Conservation (phyloP, 352 stramenopile genomes). For the Phytophthora fragariae region DNA sequence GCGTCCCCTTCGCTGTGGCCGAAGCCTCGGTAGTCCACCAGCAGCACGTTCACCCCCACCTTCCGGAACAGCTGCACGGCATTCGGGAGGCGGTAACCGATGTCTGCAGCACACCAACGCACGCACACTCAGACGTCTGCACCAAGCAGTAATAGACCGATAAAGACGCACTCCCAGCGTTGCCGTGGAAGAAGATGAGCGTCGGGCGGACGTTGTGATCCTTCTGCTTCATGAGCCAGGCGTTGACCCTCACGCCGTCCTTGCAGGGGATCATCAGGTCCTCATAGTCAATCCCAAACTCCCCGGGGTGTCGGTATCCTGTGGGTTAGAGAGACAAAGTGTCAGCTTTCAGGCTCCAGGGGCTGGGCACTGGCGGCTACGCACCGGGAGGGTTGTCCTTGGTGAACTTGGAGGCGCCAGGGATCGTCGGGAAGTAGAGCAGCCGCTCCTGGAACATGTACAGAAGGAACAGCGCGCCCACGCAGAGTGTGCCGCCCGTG, state of each 20-base stretch:
- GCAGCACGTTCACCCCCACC: slow-evolving; percentile 89
- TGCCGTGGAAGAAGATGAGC: slow-evolving; percentile 96
- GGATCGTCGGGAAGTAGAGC: slow-evolving; percentile 86
- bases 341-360: slow-evolving; percentile 6
- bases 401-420: slow-evolving; percentile 79
- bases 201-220: slow-evolving; percentile 70
- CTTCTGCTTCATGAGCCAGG: slow-evolving; percentile 93
- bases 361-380: not conserved
- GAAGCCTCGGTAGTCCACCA: slow-evolving; percentile 96
- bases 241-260: slow-evolving; percentile 90
- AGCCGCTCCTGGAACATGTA: slow-evolving; percentile 87
- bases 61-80: slow-evolving; percentile 91
- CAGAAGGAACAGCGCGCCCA: slow-evolving; percentile 71
- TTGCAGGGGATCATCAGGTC: slow-evolving; percentile 86
- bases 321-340: not conserved
- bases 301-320: slow-evolving; percentile 90
- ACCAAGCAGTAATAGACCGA: not conserved
- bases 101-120: slow-evolving; percentile 65
- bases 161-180: slow-evolving; percentile 85
- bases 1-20: slow-evolving; percentile 90
- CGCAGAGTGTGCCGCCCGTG: slow-evolving; percentile 64
- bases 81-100: slow-evolving; percentile 94
- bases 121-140: not conserved
- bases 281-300: slow-evolving; percentile 92
- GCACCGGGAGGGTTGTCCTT: slow-evolving; percentile 81